Base-by-base conservation (phyloP, 2,329 filamentous ascomycete species). In the Arthrobotrys entomopaga region DNA sequence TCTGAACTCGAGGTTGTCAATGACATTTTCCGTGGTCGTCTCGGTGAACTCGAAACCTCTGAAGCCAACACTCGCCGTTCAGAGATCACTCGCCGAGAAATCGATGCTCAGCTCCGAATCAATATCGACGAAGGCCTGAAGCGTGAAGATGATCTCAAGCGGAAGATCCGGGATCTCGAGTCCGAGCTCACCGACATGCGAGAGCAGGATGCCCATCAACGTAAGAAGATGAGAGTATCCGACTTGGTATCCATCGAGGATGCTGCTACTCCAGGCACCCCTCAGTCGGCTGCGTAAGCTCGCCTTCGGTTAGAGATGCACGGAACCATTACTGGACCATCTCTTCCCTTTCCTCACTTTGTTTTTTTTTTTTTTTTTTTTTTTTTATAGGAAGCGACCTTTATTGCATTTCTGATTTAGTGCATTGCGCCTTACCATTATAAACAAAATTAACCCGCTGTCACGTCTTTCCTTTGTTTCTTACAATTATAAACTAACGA, bases 1-100 rank as follows among this genome's bases (percentile, higher is more conserved):
- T 95, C 90, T 78, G 95, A 99, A 81, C 86, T 99, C 22, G 95
- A 99, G 81, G 87, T 99, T 60, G 97, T 99, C 84, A 97, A 93
- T 79, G 90, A 91, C 80, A 84, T 93, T 50, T 93, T 92, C 81
- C 86, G 89, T 58, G 89, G 89, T 42, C 87, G 90, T 10, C 88
- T 97, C 46, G 82, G 88, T 80, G 86, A 95, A 80, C 85, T 95
- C 11, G 92, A 96, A 80, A 87, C 89, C 77, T 90, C 90, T 79
- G 91, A 94, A 80, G 87, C 87, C 54, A 88, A 86, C 54, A 87
- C 90, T 60, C 83, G 89, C 79, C 82, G 88, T 79, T 85, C 87
- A 77, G 83, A 88, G 82, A 82, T 85, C 81, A 82, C 84, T 78
- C 82, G 83, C 65, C 83, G 84, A 58, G 85, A 87, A 77, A 85